Percentiles rank a stretch among this genome's conserved stretches.
These are phyloP conservation scores for Aspergillus conjunctus DNA, from an alignment of 495 filamentous ascomycete genomes.

Conservation along the genomic window DNA sequence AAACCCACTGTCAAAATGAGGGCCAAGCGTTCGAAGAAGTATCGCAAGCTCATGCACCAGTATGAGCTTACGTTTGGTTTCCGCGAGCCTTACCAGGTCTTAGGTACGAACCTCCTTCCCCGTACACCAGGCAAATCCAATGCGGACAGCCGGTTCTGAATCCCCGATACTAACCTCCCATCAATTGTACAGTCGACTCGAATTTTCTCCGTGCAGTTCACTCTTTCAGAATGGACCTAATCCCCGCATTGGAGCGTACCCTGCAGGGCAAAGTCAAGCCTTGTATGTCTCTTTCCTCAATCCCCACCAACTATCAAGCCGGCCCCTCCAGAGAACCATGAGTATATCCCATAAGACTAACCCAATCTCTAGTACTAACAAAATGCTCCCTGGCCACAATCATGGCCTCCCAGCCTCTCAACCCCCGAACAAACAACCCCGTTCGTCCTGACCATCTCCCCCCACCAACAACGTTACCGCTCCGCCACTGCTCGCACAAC, in stretches of 20 bases:
- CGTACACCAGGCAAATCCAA: too few relatives aligned
- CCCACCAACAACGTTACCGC: conserved; percentile 62
- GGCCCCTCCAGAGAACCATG: neutral
- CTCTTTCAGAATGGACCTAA: conserved; percentile 77
- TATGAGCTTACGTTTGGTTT: conserved; percentile 84
- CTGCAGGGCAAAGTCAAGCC: conserved; percentile 84
- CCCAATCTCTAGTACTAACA: conserved; percentile 53
- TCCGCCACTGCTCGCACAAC: conserved; percentile 87
- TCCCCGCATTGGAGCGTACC: conserved; percentile 69
- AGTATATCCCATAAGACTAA: neutral
- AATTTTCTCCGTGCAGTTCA: conserved; percentile 74
- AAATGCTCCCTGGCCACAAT: conserved; percentile 58
- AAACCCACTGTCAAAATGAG: conserved; percentile 58
- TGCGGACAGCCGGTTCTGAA: neutral
- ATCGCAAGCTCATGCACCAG: conserved; percentile 93
- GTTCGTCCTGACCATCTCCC: conserved; percentile 46
- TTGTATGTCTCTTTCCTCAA: conserved; percentile 49
- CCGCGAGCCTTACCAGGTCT: conserved; percentile 90
- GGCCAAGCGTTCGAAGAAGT: conserved; percentile 91
- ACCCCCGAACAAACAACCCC: conserved; percentile 48
- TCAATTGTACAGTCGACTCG: conserved; percentile 63
- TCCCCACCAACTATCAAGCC: neutral
- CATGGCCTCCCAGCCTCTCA: conserved; percentile 47
- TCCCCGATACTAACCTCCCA: conserved; percentile 10
- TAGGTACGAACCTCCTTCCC: conserved; percentile 54